phyloP scores from a whole-genome alignment of 768 basidiomycete genomes.

The Russula earlei region DNA sequence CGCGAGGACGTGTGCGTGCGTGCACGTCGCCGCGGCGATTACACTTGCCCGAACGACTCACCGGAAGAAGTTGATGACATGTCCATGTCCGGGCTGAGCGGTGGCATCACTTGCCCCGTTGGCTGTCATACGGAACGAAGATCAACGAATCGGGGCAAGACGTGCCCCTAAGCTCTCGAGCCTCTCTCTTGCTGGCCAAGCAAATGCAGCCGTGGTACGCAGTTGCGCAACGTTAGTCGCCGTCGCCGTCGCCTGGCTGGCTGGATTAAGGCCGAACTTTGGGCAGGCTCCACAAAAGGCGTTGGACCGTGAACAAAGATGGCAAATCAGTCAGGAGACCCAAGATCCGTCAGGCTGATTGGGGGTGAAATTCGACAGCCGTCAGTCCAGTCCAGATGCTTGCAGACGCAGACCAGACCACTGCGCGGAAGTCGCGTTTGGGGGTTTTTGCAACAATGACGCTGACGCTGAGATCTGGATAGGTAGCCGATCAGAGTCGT shows the following conservation, averaged over 20 bases:
- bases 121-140: slow-evolving; percentile 9
- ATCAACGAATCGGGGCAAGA: slow-evolving; percentile 6
- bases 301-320: neutral
- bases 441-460: neutral
- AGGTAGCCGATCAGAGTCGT: slow-evolving; percentile 11
- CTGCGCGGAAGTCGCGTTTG: slow-evolving; percentile 5
- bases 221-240: neutral
- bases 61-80: neutral
- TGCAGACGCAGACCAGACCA: neutral
- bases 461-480: no score
- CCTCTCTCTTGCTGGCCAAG: neutral
- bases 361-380: neutral
- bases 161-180: slow-evolving; percentile 2
- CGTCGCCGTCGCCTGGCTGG: neutral
- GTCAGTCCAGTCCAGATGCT: neutral
- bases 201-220: no score
- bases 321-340: neutral
- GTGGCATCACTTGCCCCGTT: slow-evolving; percentile 6
- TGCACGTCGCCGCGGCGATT: slow-evolving; percentile 12
- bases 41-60: neutral
- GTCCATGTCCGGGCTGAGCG: slow-evolving; percentile 12
- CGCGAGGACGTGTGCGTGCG: slow-evolving; percentile 5
- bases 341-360: slow-evolving; percentile 9
- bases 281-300: neutral
- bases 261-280: neutral